Conservation (phyloP, 768 basidiomycete species). For the Galerina sulciceps region DNA sequence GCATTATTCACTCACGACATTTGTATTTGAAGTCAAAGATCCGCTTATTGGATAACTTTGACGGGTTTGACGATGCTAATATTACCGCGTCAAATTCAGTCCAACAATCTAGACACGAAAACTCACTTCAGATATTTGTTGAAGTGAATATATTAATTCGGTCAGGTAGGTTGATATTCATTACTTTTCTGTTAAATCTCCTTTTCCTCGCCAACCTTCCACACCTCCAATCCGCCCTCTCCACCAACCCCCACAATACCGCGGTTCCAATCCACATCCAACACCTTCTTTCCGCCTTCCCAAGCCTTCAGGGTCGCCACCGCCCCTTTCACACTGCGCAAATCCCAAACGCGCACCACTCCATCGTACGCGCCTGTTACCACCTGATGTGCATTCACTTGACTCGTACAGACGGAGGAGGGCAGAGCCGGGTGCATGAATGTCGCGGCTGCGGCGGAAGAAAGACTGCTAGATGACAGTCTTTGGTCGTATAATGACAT, state of each 20-base stretch:
- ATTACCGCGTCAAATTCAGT: no score
- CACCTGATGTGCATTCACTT: slow-evolving; percentile 50
- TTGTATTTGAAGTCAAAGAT: not conserved
- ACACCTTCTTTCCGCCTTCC: slow-evolving; percentile 59
- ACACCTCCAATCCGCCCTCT: slow-evolving; percentile 68
- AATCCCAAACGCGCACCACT: slow-evolving; percentile 76
- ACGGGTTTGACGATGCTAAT: not conserved
- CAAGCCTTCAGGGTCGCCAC: slow-evolving; percentile 67
- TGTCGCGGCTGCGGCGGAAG: slow-evolving; percentile 36
- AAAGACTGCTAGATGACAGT: slow-evolving; percentile 19
- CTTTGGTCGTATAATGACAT: slow-evolving; percentile 57
- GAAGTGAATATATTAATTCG: no score
- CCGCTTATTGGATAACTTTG: no score
- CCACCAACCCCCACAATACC: slow-evolving; percentile 64
- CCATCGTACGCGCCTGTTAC: slow-evolving; percentile 82
- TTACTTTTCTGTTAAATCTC: not conserved
- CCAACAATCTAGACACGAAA: no score
- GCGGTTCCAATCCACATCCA: slow-evolving; percentile 60
- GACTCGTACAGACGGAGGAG: slow-evolving; percentile 52
- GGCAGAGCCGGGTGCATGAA: slow-evolving; percentile 71
- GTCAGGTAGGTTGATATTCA: no score
- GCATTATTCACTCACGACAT: slow-evolving; percentile 1
- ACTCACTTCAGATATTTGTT: no score
- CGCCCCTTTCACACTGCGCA: slow-evolving; percentile 68
- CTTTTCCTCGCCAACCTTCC: slow-evolving; percentile 53